Conservation (phyloP, 495 filamentous ascomycete genomes). For the Usnea hakonensis region DNA sequence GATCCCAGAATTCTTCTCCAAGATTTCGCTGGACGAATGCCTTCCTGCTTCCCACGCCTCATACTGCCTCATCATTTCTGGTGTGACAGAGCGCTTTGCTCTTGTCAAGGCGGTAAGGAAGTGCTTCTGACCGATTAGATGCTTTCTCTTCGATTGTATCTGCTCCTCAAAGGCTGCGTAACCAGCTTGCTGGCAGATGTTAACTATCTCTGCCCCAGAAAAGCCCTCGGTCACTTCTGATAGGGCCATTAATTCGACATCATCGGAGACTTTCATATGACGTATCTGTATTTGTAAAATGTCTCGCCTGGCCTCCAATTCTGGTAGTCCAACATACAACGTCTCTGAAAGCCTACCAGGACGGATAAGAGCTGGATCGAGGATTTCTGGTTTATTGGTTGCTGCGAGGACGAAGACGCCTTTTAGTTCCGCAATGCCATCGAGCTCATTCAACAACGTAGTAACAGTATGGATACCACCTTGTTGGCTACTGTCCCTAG, state of each 20-base stretch:
- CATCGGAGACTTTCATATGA: conserved; percentile 52
- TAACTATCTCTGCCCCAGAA: conserved; percentile 82
- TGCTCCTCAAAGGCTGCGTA: conserved; percentile 52
- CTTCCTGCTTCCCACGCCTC: conserved; percentile 38
- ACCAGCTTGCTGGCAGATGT: conserved; percentile 64
- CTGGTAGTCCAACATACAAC: conserved; percentile 85
- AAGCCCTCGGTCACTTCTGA: conserved; percentile 70
- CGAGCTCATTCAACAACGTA: conserved; percentile 91
- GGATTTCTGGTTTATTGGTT: conserved; percentile 79
- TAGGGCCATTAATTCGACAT: conserved; percentile 58
- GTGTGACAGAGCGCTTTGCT: conserved; percentile 61
- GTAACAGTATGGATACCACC: conserved; percentile 75
- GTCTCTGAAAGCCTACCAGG: conserved; percentile 82
- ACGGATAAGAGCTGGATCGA: conserved; percentile 82
- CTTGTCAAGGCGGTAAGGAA: conserved; percentile 54
- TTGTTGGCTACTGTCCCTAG: conserved; percentile 45
- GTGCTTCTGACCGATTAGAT: conserved; percentile 51
- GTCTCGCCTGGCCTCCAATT: conserved; percentile 62
- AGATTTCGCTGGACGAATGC: background rate
- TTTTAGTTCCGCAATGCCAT: conserved; percentile 79
- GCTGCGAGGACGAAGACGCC: conserved; percentile 89
- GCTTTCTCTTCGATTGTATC: conserved; percentile 38
- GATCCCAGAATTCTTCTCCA: background rate
- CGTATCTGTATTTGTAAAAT: conserved; percentile 63
- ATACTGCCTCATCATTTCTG: conserved; percentile 56